phyloP scores from a whole-genome alignment of 345 rosid genomes.

The Ceriops tagal region DNA sequence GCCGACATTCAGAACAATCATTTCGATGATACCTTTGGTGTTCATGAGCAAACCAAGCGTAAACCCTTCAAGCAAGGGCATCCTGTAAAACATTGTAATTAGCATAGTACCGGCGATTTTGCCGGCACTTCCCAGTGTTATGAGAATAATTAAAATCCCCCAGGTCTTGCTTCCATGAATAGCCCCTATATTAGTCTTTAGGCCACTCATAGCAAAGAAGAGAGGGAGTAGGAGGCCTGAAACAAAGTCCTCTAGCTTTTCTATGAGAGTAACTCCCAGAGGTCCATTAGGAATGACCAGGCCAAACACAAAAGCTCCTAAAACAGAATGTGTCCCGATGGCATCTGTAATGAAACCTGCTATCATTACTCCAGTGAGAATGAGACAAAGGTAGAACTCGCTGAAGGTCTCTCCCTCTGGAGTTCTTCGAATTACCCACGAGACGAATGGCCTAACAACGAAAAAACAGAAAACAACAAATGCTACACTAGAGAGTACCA shows the following conservation, averaged over 20 bases:
- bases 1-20: neutral
- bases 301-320: constrained; percentile 95
- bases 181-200: neutral
- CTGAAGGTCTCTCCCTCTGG: constrained; percentile 87
- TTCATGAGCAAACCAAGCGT: constrained; percentile 10
- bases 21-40: constrained; percentile 1
- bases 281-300: constrained; percentile 88
- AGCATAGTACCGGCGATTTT: neutral
- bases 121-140: neutral
- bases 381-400: constrained; percentile 70
- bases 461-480: constrained; percentile 55
- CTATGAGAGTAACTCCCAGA: constrained; percentile 53
- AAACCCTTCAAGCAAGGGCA: neutral
- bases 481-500: constrained; percentile 51
- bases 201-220: neutral
- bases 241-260: constrained; percentile 6
- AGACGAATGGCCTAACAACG: constrained; percentile 58
- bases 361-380: constrained; percentile 92
- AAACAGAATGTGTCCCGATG: constrained; percentile 88
- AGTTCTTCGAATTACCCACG: constrained; percentile 67
- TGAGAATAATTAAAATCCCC: neutral
- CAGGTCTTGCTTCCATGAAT: neutral
- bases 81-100: neutral
- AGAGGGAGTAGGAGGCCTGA: constrained; percentile 8
- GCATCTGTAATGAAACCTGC: constrained; percentile 88